Conservation (phyloP, 768 basidiomycete genomes). For the Suillus plorans region DNA sequence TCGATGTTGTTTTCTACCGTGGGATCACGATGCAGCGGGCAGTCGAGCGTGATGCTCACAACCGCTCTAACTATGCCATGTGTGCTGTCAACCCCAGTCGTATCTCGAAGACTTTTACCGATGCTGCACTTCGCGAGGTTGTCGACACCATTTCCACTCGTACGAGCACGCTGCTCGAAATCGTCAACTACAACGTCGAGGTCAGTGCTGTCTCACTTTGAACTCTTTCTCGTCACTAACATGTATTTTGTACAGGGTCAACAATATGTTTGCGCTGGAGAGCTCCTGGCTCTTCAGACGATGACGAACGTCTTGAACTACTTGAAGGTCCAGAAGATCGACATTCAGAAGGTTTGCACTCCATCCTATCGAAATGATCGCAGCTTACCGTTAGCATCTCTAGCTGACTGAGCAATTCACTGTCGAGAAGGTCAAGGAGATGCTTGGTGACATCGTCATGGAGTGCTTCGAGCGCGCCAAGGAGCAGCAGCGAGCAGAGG, state of each 20-base stretch:
- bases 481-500: slow-evolving; percentile 77
- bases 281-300: slow-evolving; percentile 88
- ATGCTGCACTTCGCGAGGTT: slow-evolving; percentile 94
- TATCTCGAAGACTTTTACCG: slow-evolving; percentile 92
- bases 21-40: slow-evolving; percentile 99
- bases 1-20: slow-evolving; percentile 99
- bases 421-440: slow-evolving; percentile 93
- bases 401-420: slow-evolving; percentile 86
- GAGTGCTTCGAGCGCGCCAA: slow-evolving; percentile 74
- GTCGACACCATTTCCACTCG: slow-evolving; percentile 84
- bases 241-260: slow-evolving; percentile 64
- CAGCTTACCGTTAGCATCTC: background rate
- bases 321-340: slow-evolving; percentile 94
- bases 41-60: slow-evolving; percentile 91
- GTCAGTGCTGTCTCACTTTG: slow-evolving; percentile 37
- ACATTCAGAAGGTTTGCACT: slow-evolving; percentile 72
- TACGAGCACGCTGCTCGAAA: slow-evolving; percentile 86
- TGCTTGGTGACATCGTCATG: slow-evolving; percentile 89
- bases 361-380: background rate
- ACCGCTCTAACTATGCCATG: slow-evolving; percentile 98
- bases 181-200: slow-evolving; percentile 96
- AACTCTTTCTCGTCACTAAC: slow-evolving; percentile 1
- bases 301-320: slow-evolving; percentile 97
- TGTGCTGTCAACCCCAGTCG: slow-evolving; percentile 98
- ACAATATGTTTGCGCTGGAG: slow-evolving; percentile 99